Evolutionary conservation across 208 protist species (phyloP).

Genomic region (Trypanosoma theileri): DNA sequence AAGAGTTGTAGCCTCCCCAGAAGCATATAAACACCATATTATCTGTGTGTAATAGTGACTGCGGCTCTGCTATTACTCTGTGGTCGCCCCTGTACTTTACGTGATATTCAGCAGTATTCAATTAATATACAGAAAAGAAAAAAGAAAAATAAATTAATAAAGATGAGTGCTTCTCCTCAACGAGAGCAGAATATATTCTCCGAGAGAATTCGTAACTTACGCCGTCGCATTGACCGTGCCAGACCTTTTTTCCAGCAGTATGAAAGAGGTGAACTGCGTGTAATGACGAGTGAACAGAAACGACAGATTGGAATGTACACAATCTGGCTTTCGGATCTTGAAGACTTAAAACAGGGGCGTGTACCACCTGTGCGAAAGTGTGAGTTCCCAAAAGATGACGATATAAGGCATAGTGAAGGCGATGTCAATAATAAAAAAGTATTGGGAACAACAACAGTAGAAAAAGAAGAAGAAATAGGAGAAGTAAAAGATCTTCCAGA

Average conservation of each 20-base stretch:
- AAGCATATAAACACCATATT: no score
- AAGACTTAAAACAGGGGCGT: slow-evolving; percentile 27
- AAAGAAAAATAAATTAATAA: slow-evolving; percentile 19
- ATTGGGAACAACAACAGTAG: no score
- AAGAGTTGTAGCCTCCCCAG: no score
- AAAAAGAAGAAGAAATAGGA: neutral
- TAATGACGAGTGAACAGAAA: slow-evolving; percentile 28
- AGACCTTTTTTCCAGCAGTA: slow-evolving; percentile 9
- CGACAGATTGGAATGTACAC: slow-evolving; percentile 28
- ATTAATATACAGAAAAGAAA: neutral
- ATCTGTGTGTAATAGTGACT: no score
- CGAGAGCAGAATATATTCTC: neutral
- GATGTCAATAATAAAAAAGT: no score
- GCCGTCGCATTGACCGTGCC: slow-evolving; percentile 11
- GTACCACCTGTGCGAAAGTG: slow-evolving; percentile 17
- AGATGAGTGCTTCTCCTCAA: neutral
- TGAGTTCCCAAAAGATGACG: neutral
- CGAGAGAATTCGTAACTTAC: slow-evolving; percentile 16
- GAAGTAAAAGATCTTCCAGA: neutral
- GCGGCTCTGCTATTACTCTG: no score
- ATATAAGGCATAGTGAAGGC: neutral
- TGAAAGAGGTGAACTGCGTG: slow-evolving; percentile 20
- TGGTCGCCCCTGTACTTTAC: no score
- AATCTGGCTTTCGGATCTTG: slow-evolving; percentile 27
- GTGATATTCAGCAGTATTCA: no score